These are phyloP conservation scores for Debaryomyces psychrophilus DNA, from an alignment of 1,139 yeast genomes.

Conservation along the genomic window DNA sequence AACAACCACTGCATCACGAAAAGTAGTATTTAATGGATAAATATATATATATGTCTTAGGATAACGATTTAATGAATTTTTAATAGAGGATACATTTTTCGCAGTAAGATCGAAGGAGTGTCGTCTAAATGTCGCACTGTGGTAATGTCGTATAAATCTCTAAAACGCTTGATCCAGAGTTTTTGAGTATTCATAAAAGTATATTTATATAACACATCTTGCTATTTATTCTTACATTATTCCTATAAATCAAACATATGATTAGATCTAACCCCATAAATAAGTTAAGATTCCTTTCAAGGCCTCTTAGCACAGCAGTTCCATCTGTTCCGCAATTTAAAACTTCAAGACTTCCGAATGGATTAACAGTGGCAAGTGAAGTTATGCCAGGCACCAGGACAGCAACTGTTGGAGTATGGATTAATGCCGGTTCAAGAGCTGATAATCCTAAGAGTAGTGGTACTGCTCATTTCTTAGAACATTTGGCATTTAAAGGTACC, in stretches of 20 bases:
- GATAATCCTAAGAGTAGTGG: conserved; percentile 86
- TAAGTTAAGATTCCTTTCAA: not conserved
- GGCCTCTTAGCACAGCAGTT: conserved; percentile 12
- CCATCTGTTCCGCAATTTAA: conserved; percentile 26
- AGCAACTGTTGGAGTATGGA: conserved; percentile 97
- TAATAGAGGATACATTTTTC: not conserved
- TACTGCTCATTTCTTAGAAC: conserved; percentile 96
- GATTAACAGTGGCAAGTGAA: conserved; percentile 93
- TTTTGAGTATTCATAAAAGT: not conserved
- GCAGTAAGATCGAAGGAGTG: not conserved
- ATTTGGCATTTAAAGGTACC: conserved; percentile 95
- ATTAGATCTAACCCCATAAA: conserved; percentile 1
- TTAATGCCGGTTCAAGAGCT: conserved; percentile 97
- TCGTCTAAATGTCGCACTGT: not conserved
- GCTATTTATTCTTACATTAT: not conserved
- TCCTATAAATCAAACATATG: not conserved
- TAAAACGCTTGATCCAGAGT: not conserved
- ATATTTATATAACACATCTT: not conserved
- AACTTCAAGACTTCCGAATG: conserved; percentile 53
- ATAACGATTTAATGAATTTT: not conserved
- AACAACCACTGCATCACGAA: conserved; percentile 20
- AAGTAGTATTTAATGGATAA: not conserved
- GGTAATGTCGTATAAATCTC: not conserved
- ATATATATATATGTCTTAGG: not conserved
- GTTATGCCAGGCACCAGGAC: conserved; percentile 84